Evolutionary conservation across 192 early-diverging fungal species (phyloP), one percentile per base, ranked within the genome.

Genomic region (Backusella mclennaniae): DNA sequence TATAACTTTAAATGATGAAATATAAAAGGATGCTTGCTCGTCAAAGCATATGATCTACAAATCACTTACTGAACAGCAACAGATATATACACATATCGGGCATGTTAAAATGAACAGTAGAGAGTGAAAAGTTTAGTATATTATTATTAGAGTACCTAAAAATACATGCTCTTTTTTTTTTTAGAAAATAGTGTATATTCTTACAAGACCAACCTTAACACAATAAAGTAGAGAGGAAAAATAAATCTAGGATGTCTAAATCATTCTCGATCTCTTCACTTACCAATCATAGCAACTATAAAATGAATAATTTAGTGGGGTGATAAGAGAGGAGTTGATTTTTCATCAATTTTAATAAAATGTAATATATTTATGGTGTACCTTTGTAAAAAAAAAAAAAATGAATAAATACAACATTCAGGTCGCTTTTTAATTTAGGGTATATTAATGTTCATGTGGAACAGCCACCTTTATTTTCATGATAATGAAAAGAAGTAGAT

Each of bases 341-440:
- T 63, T 59, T 59, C 56, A 59, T 59, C 21, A 14, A 59, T 59
- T 59, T 59, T 59, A 59, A 59, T 59, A 59, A 59, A 59, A 59
- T 59, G 21, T 12, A 59, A 59, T 59, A 59, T 59, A 59, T 59
- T 26, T 59, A 59, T 14, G 56, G 56, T 59, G 23, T 23, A 59
- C 23, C 56, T 59, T 59, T 59, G 12, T 59, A 59, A 59, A 59
- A 59, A 23, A 46, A 46, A 23, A 46, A 46, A 39, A 39, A 11
- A 39, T 56, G 53, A 56, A 21, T 56, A n/a, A 29, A 63, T 15
- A 29, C 56, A 63, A 29, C 56, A 29, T 63, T 63, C 56, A 26
- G 21, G 23, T 63, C 21, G 23, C 23, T 14, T 63, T 56, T 63
- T 63, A 63, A 63, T 63, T 29, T 63, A 63, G 8, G 4, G 4